phyloP scores from a whole-genome alignment of 2,329 filamentous ascomycete species.

The Cladobotryum mycophilum region DNA sequence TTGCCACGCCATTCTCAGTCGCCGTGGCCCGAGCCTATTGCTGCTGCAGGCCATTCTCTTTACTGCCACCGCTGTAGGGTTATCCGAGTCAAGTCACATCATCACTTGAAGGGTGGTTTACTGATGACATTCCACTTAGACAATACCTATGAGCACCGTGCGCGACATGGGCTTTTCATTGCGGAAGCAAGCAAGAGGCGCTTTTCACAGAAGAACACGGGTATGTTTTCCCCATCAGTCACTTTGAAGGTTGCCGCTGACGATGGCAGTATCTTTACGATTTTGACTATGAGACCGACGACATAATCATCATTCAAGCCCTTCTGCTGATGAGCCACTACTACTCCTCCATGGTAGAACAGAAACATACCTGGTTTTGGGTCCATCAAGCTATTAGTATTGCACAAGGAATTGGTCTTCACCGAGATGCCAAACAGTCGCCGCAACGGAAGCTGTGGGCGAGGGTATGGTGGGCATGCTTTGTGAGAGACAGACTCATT shows the following conservation, averaged over 20 bases:
- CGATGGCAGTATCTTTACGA: conserved; percentile 13
- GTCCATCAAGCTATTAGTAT: conserved; percentile 16
- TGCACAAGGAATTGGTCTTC: conserved; percentile 15
- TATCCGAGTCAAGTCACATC: no score
- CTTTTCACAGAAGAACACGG: conserved; percentile 9
- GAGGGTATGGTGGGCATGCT: conserved; percentile 17
- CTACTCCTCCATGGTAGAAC: conserved; percentile 16
- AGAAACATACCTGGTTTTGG: conserved; percentile 20
- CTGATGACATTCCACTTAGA: not conserved
- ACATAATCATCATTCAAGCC: conserved; percentile 14
- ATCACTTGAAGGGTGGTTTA: not conserved
- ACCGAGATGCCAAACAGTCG: conserved; percentile 8
- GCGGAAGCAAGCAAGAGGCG: conserved; percentile 12
- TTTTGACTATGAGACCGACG: conserved; percentile 15
- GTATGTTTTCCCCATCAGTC: not conserved
- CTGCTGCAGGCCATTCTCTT: conserved; percentile 7
- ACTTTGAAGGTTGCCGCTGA: not conserved
- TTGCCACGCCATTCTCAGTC: not conserved
- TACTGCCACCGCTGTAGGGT: conserved; percentile 8
- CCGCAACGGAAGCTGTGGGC: conserved; percentile 15
- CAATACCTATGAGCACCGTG: not conserved
- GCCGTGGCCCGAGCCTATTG: conserved; percentile 1
- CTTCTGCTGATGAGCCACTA: conserved; percentile 17
- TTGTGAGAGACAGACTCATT: conserved; percentile 15
- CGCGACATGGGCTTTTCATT: conserved; percentile 8